Conservation (phyloP, 177 flowering plant genomes). For the Tripterygium wilfordii region DNA sequence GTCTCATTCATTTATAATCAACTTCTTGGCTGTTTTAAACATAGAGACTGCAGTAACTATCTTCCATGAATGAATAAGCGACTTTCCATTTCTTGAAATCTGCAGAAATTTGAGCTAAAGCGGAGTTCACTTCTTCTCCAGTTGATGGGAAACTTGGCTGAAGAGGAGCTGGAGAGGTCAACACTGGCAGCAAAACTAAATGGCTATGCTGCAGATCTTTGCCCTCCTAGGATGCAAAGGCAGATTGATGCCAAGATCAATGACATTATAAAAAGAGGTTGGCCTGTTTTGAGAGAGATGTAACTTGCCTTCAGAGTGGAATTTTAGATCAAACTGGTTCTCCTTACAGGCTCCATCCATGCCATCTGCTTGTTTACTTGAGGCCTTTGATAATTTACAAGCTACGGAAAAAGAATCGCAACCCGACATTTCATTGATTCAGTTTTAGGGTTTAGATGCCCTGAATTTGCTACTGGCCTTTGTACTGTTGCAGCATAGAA, state of each 20-base stretch:
- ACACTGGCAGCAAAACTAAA: constrained; percentile 69
- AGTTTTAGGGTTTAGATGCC: no score
- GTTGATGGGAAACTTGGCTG: constrained; percentile 80
- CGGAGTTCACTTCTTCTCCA: constrained; percentile 75
- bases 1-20: no score
- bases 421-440: no score
- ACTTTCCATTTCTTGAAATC: not conserved
- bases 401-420: no score
- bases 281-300: constrained; percentile 79
- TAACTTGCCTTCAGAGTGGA: constrained; percentile 18
- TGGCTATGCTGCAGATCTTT: constrained; percentile 90
- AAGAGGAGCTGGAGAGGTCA: constrained; percentile 74
- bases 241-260: constrained; percentile 68
- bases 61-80: not conserved
- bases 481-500: no score
- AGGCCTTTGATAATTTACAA: no score
- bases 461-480: no score
- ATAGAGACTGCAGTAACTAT: no score
- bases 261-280: constrained; percentile 71
- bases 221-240: constrained; percentile 61
- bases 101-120: constrained; percentile 96
- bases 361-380: no score
- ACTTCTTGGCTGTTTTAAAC: no score
- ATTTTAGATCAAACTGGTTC: no score
- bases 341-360: no score